These are phyloP conservation scores for Russula ochroleuca DNA, from an alignment of 768 basidiomycete genomes.

Conservation along the genomic window DNA sequence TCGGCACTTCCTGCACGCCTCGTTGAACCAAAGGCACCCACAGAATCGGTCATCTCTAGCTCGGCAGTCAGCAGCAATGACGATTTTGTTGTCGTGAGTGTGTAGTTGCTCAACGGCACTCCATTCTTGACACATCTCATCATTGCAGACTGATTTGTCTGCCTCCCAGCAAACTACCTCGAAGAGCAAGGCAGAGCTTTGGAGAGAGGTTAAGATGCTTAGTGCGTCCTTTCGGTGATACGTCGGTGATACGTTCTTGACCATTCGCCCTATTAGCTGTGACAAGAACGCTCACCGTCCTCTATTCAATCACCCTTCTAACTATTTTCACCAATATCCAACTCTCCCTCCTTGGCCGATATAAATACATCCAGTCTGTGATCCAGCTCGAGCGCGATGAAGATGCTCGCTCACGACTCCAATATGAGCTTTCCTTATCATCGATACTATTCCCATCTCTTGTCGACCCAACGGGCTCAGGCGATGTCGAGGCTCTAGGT, in stretches of 20 bases:
- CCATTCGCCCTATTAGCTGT: constrained; percentile 51
- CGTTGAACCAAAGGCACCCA: constrained; percentile 8
- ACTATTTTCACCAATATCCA: constrained; percentile 84
- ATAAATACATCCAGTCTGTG: constrained; percentile 72
- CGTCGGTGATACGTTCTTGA: constrained; percentile 9
- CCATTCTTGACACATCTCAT: background rate
- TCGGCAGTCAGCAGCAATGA: constrained; percentile 27
- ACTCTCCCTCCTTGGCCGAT: constrained; percentile 76
- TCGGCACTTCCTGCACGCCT: background rate
- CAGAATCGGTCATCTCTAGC: constrained; percentile 29
- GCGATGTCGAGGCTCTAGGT: constrained; percentile 32
- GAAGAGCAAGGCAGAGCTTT: constrained; percentile 75
- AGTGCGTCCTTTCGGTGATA: constrained; percentile 43
- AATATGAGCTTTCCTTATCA: constrained; percentile 40
- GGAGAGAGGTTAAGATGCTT: constrained; percentile 90
- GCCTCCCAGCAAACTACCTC: constrained; percentile 25
- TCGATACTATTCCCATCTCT: constrained; percentile 36
- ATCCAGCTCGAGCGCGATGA: constrained; percentile 59
- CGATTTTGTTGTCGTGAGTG: constrained; percentile 19
- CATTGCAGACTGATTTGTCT: constrained; percentile 19
- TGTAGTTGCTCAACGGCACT: background rate
- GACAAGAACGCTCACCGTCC: constrained; percentile 78
- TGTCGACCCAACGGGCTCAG: constrained; percentile 24
- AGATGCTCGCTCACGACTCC: constrained; percentile 42
- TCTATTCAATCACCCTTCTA: constrained; percentile 84